Base-by-base conservation (phyloP, 345 rosid species). In the Syzygium grande region DNA sequence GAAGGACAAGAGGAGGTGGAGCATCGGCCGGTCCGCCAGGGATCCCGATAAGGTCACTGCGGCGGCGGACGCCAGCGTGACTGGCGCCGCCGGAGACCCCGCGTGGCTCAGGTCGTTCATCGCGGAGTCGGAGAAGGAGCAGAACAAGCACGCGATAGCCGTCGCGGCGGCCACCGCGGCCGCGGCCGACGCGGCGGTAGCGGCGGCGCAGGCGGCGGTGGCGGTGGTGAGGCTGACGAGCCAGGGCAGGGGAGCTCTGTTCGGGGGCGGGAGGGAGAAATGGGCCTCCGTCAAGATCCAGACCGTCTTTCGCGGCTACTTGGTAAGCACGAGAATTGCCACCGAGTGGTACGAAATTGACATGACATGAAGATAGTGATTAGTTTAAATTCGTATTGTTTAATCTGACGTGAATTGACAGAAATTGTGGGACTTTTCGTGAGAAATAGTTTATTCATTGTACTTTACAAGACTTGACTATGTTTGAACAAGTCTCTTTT, bases 221-320 rank as follows among this genome's bases (percentile, higher is more conserved):
- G 95, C 93, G 27, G 92, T 93, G 86, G 95, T 93, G 88, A 92
- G 87, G 91, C 92, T 94, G 41, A 92, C 96, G 46, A 90, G 93
- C 87, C 91, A 92, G 86, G 91, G 93, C n/a, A 94, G 93, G 90
- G 92, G 89, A 51, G 43, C 87, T 52, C 56, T 68, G 87, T 61
- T 91, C 55, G 86, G 14, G 17, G 84, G 84, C 14, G 92, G 92
- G 51, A 87, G 89, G 19, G 93, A 95, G 83, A 89, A 85, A 29
- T 90, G 89, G 90, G 97, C 96, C 13, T 93, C 96, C 7, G 86
- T 92, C 86, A 93, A 88, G 89, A 94, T 96, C 87, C 98, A 96
- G 89, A 89, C 92, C 9, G 90, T 92, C 68, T 95, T 95, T 79
- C 92, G 97, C 88, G 96, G 98, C 89, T 92, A 86, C 84, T 91